These are phyloP conservation scores for Alloteropsis angusta DNA, from an alignment of 202 grass and related monocot genomes.

Conservation along the genomic window DNA sequence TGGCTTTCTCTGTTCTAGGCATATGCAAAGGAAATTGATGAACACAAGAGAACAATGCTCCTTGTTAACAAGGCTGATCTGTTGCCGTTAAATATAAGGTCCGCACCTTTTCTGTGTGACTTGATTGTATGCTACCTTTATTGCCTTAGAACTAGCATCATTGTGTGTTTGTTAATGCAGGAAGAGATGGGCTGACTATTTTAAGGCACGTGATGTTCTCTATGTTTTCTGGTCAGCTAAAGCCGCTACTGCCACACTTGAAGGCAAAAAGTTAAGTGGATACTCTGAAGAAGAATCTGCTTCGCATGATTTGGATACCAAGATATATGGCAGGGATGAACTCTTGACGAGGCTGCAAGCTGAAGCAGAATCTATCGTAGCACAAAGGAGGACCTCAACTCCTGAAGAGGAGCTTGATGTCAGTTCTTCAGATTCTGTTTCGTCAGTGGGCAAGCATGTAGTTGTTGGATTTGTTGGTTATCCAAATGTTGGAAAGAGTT, in stretches of 20 bases:
- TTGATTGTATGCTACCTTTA: slow-evolving; percentile 15
- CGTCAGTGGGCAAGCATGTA: slow-evolving; percentile 50
- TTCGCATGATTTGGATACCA: slow-evolving; percentile 52
- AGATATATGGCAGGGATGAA: slow-evolving; percentile 71
- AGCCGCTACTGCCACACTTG: slow-evolving; percentile 69
- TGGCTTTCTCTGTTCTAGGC: slow-evolving; percentile 40
- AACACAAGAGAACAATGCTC: slow-evolving; percentile 76
- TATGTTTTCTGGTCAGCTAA: slow-evolving; percentile 96
- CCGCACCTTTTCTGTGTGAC: neutral
- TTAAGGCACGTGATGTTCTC: slow-evolving; percentile 56
- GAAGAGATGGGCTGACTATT: slow-evolving; percentile 77
- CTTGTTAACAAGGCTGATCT: slow-evolving; percentile 97
- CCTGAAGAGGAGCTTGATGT: slow-evolving; percentile 21
- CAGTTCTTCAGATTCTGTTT: slow-evolving; percentile 45
- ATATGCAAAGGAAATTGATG: slow-evolving; percentile 76
- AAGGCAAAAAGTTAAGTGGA: slow-evolving; percentile 56
- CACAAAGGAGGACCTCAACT: neutral
- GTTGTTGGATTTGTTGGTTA: slow-evolving; percentile 97
- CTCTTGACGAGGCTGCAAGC: slow-evolving; percentile 70
- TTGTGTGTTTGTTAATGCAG: slow-evolving; percentile 37
- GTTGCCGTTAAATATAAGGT: slow-evolving; percentile 76
- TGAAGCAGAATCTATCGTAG: slow-evolving; percentile 70
- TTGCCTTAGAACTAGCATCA: neutral
- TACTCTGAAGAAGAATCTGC: slow-evolving; percentile 32
- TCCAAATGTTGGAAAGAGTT: slow-evolving; percentile 97